Conservation (phyloP, 2,329 filamentous ascomycete genomes). For the Xylariales sp. region DNA sequence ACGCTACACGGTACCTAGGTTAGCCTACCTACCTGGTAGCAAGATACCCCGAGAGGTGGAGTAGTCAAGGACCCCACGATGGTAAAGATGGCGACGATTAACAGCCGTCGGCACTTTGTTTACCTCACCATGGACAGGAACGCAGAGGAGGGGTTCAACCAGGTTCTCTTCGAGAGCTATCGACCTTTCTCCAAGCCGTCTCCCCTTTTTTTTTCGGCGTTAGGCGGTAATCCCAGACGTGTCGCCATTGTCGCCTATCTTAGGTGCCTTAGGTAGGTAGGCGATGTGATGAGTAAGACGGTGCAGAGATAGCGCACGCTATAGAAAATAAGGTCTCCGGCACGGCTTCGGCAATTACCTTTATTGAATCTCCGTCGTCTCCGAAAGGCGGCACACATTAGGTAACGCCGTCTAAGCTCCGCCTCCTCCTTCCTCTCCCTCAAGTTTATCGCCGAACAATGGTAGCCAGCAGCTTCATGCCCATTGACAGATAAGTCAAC, state of each 20-base stretch:
- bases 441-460: conserved; percentile 10
- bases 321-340: conserved; percentile 1
- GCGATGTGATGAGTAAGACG: no score
- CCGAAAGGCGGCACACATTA: conserved; percentile 19
- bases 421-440: not conserved
- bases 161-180: not conserved
- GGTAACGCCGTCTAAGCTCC: conserved; percentile 19
- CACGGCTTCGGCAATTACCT: conserved; percentile 30
- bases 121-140: not conserved
- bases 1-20: conserved; percentile 11
- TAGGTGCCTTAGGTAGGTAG: no score
- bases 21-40: not conserved
- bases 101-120: not conserved
- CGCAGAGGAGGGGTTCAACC: not conserved
- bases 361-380: conserved; percentile 29
- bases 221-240: conserved; percentile 3
- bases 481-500: no score
- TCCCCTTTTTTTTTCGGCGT: conserved; percentile 18
- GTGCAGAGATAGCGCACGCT: not conserved
- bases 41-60: conserved; percentile 15
- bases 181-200: no score
- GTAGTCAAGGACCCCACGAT: conserved; percentile 19
- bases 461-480: not conserved
- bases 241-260: no score
- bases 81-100: conserved; percentile 9